Evolutionary conservation across 352 stramenopile species (phyloP).

Genomic region (Phytophthora tubulina): DNA sequence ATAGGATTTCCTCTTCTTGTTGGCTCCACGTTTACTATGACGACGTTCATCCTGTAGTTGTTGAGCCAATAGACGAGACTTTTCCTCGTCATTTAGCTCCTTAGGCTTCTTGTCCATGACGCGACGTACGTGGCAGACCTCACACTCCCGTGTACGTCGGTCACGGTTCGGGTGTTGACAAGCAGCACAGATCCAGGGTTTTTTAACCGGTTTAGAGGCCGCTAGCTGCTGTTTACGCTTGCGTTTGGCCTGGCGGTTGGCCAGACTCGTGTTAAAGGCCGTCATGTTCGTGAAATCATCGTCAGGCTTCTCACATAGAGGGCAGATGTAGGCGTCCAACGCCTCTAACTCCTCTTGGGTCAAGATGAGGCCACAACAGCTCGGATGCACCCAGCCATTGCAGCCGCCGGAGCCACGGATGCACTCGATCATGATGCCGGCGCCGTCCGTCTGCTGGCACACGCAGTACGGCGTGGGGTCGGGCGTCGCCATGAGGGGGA

Average conservation of each 20-base stretch:
- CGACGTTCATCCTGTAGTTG: constrained; percentile 49
- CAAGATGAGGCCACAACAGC: constrained; percentile 88
- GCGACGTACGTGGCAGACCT: constrained; percentile 46
- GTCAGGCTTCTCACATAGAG: constrained; percentile 73
- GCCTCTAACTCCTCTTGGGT: constrained; percentile 88
- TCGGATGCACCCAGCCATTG: constrained; percentile 92
- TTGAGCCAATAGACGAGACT: constrained; percentile 24
- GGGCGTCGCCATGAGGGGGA: constrained; percentile 46
- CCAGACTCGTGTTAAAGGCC: constrained; percentile 78
- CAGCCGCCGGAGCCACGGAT: constrained; percentile 90
- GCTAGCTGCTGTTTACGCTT: constrained; percentile 56
- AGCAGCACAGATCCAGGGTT: constrained; percentile 56
- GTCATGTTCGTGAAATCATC: constrained; percentile 77
- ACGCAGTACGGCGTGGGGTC: constrained; percentile 82
- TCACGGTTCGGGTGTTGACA: constrained; percentile 63
- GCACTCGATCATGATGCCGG: constrained; percentile 94
- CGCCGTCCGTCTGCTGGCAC: constrained; percentile 83
- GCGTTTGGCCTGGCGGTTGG: constrained; percentile 70
- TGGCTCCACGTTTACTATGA: constrained; percentile 68
- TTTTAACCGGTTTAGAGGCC: constrained; percentile 23
- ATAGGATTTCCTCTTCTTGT: constrained; percentile 84
- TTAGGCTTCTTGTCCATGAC: constrained; percentile 39
- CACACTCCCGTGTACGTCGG: constrained; percentile 50
- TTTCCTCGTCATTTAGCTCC: constrained; percentile 39
- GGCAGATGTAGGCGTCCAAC: constrained; percentile 88